Evolutionary conservation across 2,329 filamentous ascomycete species (phyloP).

Genomic region (Cladobotryum protrusum): DNA sequence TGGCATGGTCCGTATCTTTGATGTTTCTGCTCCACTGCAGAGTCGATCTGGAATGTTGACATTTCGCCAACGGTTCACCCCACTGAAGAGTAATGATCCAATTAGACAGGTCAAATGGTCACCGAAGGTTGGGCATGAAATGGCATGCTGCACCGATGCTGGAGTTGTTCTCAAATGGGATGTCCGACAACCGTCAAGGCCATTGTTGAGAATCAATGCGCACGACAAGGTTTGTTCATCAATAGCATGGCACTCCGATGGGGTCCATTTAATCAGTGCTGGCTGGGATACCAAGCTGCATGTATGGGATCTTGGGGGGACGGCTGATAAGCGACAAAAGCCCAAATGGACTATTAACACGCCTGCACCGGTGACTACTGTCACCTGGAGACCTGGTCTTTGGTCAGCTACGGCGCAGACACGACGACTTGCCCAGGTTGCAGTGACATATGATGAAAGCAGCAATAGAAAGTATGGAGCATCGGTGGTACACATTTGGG

Average conservation of each 20-base stretch:
- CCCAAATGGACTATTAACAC: slow-evolving; percentile 56
- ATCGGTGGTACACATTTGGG: slow-evolving; percentile 59
- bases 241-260: slow-evolving; percentile 63
- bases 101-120: slow-evolving; percentile 62
- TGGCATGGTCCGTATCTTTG: slow-evolving; percentile 56
- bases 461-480: slow-evolving; percentile 49
- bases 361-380: slow-evolving; percentile 52
- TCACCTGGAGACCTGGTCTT: slow-evolving; percentile 58
- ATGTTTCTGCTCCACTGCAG: slow-evolving; percentile 45
- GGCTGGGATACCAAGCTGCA: slow-evolving; percentile 56
- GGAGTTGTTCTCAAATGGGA: slow-evolving; percentile 61
- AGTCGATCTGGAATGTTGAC: slow-evolving; percentile 44
- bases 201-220: slow-evolving; percentile 53
- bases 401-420: slow-evolving; percentile 60
- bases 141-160: slow-evolving; percentile 59
- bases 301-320: slow-evolving; percentile 58
- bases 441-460: slow-evolving; percentile 55
- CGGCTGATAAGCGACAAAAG: slow-evolving; percentile 58
- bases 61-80: slow-evolving; percentile 42
- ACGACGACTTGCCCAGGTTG: slow-evolving; percentile 54
- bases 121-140: slow-evolving; percentile 53
- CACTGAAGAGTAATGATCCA: slow-evolving; percentile 31
- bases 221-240: slow-evolving; percentile 55
- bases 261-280: slow-evolving; percentile 57
- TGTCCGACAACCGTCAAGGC: slow-evolving; percentile 46